Conservation (phyloP, 108 stramenopile species). For the Hondaea fermentalgiana region DNA sequence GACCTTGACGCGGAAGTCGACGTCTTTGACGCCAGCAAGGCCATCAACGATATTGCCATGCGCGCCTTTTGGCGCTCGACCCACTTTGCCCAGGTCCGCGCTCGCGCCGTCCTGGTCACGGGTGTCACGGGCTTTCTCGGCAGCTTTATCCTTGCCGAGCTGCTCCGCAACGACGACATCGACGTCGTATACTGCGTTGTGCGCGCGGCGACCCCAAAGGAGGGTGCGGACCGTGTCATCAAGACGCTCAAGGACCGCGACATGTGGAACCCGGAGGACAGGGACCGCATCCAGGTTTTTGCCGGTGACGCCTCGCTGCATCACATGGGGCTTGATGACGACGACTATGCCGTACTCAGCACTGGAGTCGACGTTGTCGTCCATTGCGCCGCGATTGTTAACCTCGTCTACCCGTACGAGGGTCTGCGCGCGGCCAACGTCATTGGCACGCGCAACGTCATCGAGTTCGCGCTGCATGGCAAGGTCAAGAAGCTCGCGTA, state of each 20-base stretch:
- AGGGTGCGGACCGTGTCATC: constrained; percentile 39
- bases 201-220: constrained; percentile 43
- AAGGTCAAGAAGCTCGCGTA: constrained; percentile 58
- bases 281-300: constrained; percentile 27
- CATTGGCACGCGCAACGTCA: constrained; percentile 59
- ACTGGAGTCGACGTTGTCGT: constrained; percentile 61
- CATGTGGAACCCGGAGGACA: neutral
- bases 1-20: constrained; percentile 35
- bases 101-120: constrained; percentile 57
- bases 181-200: constrained; percentile 59
- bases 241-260: constrained; percentile 30
- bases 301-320: constrained; percentile 54
- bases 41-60: constrained; percentile 12
- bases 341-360: constrained; percentile 52
- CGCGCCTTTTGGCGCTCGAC: constrained; percentile 18
- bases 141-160: constrained; percentile 53
- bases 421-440: constrained; percentile 61
- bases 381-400: constrained; percentile 66
- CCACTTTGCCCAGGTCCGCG: neutral
- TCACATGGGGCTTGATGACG: constrained; percentile 50
- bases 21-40: constrained; percentile 22
- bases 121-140: constrained; percentile 67
- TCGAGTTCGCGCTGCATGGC: constrained; percentile 57
- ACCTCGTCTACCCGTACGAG: constrained; percentile 58
- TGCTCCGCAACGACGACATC: constrained; percentile 36